A percentile compares a stretch with the other conserved stretches of the same genome.
phyloP scores from a whole-genome alignment of 345 rosid genomes.

The Gossypium ekmanianum region DNA sequence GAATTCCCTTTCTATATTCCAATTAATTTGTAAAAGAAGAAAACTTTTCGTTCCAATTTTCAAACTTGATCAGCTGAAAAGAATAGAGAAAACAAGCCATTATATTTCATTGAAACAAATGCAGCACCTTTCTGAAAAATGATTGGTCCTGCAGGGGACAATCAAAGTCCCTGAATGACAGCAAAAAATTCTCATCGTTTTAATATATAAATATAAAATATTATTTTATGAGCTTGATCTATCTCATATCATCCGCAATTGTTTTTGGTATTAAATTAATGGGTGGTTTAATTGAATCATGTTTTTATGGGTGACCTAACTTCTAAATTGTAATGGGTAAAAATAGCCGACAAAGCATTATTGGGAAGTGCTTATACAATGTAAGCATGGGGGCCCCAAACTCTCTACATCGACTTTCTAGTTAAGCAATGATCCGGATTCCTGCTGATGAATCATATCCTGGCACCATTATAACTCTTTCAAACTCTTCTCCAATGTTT shows the following conservation, averaged over 20 bases:
- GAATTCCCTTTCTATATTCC: neutral
- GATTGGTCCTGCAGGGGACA: slow-evolving; percentile 14
- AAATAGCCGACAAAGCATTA: slow-evolving; percentile 68
- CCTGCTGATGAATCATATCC: slow-evolving; percentile 73
- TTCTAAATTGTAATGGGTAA: slow-evolving; percentile 25
- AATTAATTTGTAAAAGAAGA: neutral
- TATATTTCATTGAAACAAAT: slow-evolving; percentile 12
- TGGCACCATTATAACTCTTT: slow-evolving; percentile 45
- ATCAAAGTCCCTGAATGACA: neutral
- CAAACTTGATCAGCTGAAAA: slow-evolving; percentile 5
- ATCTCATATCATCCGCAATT: neutral
- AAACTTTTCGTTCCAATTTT: neutral
- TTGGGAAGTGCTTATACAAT: slow-evolving; percentile 48
- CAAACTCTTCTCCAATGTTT: slow-evolving; percentile 33
- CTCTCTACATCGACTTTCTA: slow-evolving; percentile 55
- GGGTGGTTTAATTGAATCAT: slow-evolving; percentile 24
- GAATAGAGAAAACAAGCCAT: neutral
- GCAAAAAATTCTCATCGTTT: neutral
- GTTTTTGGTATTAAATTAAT: neutral
- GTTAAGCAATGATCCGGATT: slow-evolving; percentile 69
- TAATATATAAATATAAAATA: too few species aligned
- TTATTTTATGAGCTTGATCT: neutral
- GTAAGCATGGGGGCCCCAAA: slow-evolving; percentile 27
- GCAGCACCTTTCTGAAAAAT: slow-evolving; percentile 14
- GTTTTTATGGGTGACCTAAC: slow-evolving; percentile 57